Evolutionary conservation across 129 eudicot species (phyloP).

Genomic region (Flaveria trinervia): DNA sequence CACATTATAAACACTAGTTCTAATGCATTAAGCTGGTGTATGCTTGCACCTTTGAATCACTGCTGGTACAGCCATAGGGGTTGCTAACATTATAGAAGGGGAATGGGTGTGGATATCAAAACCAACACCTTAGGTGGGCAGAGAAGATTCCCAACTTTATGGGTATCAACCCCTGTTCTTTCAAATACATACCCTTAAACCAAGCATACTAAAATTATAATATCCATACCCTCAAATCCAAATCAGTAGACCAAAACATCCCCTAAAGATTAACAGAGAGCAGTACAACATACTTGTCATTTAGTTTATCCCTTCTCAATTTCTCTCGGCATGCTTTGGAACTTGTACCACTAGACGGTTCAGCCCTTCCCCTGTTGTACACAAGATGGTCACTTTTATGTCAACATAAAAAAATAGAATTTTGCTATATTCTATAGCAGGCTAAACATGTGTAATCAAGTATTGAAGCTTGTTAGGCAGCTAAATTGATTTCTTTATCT

Average conservation of each 20-base stretch:
- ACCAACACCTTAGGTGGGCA: not conserved
- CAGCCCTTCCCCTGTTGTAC: constrained; percentile 61
- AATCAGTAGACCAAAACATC: not conserved
- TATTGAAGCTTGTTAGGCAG: not conserved
- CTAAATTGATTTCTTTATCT: not conserved
- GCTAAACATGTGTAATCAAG: not conserved
- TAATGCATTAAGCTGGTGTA: not conserved
- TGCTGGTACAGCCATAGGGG: not conserved
- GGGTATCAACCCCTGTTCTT: not conserved
- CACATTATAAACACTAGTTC: not conserved
- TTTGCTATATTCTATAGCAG: not conserved
- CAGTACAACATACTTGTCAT: constrained; percentile 57
- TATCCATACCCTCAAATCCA: not conserved
- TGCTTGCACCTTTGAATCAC: not conserved
- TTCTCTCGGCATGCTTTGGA: constrained; percentile 93
- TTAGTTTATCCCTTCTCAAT: constrained; percentile 73
- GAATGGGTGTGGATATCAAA: not conserved
- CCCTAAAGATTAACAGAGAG: constrained; percentile 13
- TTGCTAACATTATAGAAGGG: not conserved
- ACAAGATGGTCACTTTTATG: constrained; percentile 1
- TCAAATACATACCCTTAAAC: constrained; percentile 4
- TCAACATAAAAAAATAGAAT: not conserved
- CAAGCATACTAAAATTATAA: not conserved
- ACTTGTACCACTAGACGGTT: constrained; percentile 55
- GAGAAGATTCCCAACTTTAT: not conserved